A percentile compares a stretch with the other conserved stretches of the same genome.
phyloP scores from a whole-genome alignment of 495 filamentous ascomycete genomes.

The Podospora comata region DNA sequence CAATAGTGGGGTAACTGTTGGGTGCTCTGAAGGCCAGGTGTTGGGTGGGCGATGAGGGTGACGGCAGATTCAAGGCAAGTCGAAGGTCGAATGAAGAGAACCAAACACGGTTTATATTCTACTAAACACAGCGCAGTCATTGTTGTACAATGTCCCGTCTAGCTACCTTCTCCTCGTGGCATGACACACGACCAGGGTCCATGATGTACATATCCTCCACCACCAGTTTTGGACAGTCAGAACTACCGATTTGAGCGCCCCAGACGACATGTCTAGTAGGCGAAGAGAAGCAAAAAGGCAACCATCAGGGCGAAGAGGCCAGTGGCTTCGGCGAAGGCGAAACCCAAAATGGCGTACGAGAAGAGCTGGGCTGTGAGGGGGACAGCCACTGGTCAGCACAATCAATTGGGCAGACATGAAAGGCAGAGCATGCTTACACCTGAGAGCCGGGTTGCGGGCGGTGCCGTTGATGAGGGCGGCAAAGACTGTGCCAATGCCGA shows the following conservation, averaged over 20 bases:
- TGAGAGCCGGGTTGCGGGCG: slow-evolving; percentile 40
- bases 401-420: slow-evolving; percentile 10
- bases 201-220: neutral
- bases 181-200: slow-evolving; percentile 1
- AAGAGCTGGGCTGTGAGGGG: slow-evolving; percentile 33
- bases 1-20: neutral
- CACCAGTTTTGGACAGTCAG: neutral
- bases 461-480: slow-evolving; percentile 39
- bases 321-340: slow-evolving; percentile 42
- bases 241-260: neutral
- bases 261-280: slow-evolving; percentile 30
- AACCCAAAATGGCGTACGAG: slow-evolving; percentile 40
- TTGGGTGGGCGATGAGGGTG: too few relatives aligned
- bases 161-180: neutral
- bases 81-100: neutral
- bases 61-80: neutral
- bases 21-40: too few relatives aligned
- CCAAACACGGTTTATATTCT: slow-evolving; percentile 3
- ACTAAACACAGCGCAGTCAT: slow-evolving; percentile 1
- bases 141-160: slow-evolving; percentile 7
- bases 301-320: slow-evolving; percentile 45
- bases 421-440: slow-evolving; percentile 24
- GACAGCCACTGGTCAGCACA: neutral
- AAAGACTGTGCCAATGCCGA: slow-evolving; percentile 42
- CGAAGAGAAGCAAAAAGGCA: slow-evolving; percentile 42